Base-by-base conservation (phyloP, 176 grass and related monocot species). In the Avena insularis region DNA sequence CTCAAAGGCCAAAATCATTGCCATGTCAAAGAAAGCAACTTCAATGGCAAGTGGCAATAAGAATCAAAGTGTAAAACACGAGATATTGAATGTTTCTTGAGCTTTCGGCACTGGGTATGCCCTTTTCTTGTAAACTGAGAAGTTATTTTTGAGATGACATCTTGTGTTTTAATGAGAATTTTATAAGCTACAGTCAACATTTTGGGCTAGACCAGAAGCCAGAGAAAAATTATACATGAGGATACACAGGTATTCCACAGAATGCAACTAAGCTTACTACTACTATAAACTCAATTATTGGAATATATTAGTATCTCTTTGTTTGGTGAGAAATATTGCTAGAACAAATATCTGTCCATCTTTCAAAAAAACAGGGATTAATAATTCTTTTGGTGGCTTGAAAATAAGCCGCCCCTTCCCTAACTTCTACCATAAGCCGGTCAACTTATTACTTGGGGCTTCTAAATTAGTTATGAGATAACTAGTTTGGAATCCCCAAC, bases 11-110 rank as follows among this genome's bases (percentile, higher is more conserved):
- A 79, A 15, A 21, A 51, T 53, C 12, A 50, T 46, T 25, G 72
- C 31, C n/a, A 15, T 53, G 72, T 13, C 10, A 73, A 5, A n/a
- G 47, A n/a, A 29, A 75, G 23, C 4, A 75, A 53, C 9, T 29
- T 75, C 12, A 15, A 48, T 75, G 72, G 47, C 12, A 51, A 38
- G 36, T 38, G 36, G 36, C 36, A 38, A 43, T 2, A 79, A 40
- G 6, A 79, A 78, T 79, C 17, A 11, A 60, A 79, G 77, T 45
- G 15, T 59, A 79, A 20, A 79, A 33, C 31, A 45, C 54, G 14
- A 79, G 11, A 60, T 0, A 2, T 60, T 78, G 76, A 58, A 78
- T 58, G 16, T 78, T 78, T 59, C 31, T 33, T 58, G 36, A 38
- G 36, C 36, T 38, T 38, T 38, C 36, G 36, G 36, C 36, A 38